Percentiles rank a stretch among this genome's conserved stretches.
phyloP scores from a whole-genome alignment of 306 rosid species.

The Malus sylvestris region DNA sequence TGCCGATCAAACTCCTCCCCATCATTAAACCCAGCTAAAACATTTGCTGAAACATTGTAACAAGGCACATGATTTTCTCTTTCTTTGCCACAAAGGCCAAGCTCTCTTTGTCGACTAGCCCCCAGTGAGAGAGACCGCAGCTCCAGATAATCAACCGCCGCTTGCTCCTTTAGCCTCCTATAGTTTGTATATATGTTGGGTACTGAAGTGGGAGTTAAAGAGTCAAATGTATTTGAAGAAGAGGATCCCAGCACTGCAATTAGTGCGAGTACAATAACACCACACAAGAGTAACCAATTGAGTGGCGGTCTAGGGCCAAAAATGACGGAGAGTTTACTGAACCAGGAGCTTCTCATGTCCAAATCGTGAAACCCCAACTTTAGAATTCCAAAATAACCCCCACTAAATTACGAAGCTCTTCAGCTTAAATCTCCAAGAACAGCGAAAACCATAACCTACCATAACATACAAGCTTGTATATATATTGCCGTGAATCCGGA shows the following conservation, averaged over 20 bases:
- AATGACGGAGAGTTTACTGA: conserved; percentile 51
- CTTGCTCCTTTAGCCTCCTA: conserved; percentile 88
- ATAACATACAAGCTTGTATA: conserved; percentile 30
- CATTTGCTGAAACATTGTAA: conserved; percentile 69
- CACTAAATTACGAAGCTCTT: conserved; percentile 29
- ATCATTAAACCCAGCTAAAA: conserved; percentile 57
- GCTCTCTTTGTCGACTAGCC: conserved; percentile 50
- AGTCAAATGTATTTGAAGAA: conserved; percentile 50
- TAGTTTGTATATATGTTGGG: conserved; percentile 64
- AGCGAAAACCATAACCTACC: conserved; percentile 37
- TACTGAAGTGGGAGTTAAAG: conserved; percentile 29
- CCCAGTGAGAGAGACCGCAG: conserved; percentile 58
- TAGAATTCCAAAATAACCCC: conserved; percentile 18
- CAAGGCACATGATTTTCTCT: conserved; percentile 91
- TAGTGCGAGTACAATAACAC: conserved; percentile 60
- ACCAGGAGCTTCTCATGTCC: conserved; percentile 94
- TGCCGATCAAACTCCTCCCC: conserved; percentile 95
- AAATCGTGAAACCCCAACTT: conserved; percentile 28
- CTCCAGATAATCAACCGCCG: conserved; percentile 75
- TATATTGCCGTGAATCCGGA: conserved; percentile 30
- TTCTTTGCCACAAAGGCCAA: conserved; percentile 76
- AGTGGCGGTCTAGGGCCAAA: conserved; percentile 67
- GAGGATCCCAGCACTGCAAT: conserved; percentile 65
- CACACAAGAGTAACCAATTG: conserved; percentile 66
- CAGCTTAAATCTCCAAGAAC: conserved; percentile 42